Base-by-base conservation (phyloP, 2,329 filamentous ascomycete species). In the Paraphoma chrysanthemicola region DNA sequence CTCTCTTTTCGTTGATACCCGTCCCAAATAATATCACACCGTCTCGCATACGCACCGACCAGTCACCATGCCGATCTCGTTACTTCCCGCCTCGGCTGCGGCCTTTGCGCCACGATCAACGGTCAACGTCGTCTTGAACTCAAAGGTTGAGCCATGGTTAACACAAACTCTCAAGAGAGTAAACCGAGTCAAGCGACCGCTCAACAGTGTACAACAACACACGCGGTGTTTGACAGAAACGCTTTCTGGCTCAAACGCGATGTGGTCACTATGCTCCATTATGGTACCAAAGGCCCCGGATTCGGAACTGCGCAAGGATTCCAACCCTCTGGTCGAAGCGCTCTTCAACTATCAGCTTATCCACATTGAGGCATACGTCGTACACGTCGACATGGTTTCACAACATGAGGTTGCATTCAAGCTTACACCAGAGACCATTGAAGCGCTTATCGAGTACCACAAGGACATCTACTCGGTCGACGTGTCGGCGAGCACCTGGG, bases 351-450 rank as follows among this genome's bases (percentile, higher is more conserved):
- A 94, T 79, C 90, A 96, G 82, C 86, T 97, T 74, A 83, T 97
- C 73, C 92, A 97, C 77, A 83, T 98, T 69, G 93, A 98, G 81
- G 95, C 95, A 50, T 99, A 99, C 78, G 94, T 98, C 69, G 95
- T 99, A 59, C 94, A 98, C 79, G 93, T 99, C 79, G 95, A 99
- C 82, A 97, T 98, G 93, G 94, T 99, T 57, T 88, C 96, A 71
- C 90, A 93, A 79, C 95, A 96, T 77, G 95, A 98, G 82, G 93
- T 99, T 72, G 95, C 93, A 67, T 98, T 93, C 86, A 99, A 99
- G 86, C 86, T 99, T 72, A 98, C 93, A 23, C 87, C 89, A 56
- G 95, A 98, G 76, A 93, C 93, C 60, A 99, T 99, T 80, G 93
- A 97, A 72, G 82, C 91, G 50, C 86, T 99, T 63, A 90, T 97